A percentile compares a stretch with the other conserved stretches of the same genome.
These are phyloP conservation scores for Trichoderma arundinaceum DNA, from an alignment of 2,329 filamentous ascomycete genomes.

Conservation along the genomic window DNA sequence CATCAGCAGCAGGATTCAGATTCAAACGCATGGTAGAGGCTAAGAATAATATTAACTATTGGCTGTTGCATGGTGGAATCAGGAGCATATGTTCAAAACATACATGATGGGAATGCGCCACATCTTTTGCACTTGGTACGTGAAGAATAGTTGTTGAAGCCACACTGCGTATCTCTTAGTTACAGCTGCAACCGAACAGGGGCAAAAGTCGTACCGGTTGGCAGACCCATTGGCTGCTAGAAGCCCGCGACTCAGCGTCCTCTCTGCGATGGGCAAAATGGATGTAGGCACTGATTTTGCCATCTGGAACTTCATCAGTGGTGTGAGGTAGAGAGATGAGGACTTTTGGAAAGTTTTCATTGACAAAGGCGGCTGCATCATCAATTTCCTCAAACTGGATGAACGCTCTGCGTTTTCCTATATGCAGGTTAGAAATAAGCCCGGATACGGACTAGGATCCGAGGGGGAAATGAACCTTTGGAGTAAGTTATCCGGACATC, in stretches of 20 bases:
- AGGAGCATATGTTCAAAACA: constrained; percentile 41
- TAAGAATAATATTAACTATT: constrained; percentile 25
- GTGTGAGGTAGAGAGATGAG: constrained; percentile 45
- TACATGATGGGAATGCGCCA: constrained; percentile 42
- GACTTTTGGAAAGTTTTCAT: constrained; percentile 51
- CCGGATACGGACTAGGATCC: too few species aligned
- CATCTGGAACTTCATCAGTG: constrained; percentile 49
- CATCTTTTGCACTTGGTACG: constrained; percentile 49
- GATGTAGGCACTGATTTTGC: constrained; percentile 47
- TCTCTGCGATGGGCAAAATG: constrained; percentile 51
- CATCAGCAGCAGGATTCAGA: constrained; percentile 56
- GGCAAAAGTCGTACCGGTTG: constrained; percentile 39
- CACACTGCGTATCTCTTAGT: constrained; percentile 44
- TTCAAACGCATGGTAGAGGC: constrained; percentile 44
- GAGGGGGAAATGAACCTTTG: constrained; percentile 39
- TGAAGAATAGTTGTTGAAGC: constrained; percentile 49
- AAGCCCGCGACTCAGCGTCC: constrained; percentile 41
- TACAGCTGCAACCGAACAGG: not conserved
- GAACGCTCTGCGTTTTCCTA: constrained; percentile 50
- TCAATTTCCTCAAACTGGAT: constrained; percentile 50
- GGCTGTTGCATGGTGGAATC: constrained; percentile 44
- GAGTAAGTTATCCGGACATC: constrained; percentile 49
- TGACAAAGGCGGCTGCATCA: constrained; percentile 50
- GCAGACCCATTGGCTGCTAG: constrained; percentile 46
- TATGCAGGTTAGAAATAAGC: not conserved